Percentiles rank a stretch among this genome's conserved stretches.
These are phyloP conservation scores for Fusarium hainanense DNA, from an alignment of 2,329 filamentous ascomycete species.

Conservation along the genomic window DNA sequence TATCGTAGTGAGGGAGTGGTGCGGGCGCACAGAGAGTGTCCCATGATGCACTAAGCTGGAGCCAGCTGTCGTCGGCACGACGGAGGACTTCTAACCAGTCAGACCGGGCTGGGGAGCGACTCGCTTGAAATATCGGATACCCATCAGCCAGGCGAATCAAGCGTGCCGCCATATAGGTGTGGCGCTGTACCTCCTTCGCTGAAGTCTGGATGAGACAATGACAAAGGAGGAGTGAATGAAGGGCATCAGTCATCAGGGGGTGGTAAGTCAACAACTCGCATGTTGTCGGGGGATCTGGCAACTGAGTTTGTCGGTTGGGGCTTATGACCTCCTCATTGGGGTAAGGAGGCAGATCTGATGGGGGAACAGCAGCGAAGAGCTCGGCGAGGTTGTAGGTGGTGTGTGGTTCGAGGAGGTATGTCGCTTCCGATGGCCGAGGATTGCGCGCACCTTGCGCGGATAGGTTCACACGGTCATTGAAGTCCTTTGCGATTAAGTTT, in stretches of 20 bases:
- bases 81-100: conserved; percentile 85
- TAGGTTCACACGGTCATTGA: conserved; percentile 67
- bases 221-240: conserved; percentile 81
- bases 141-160: conserved; percentile 79
- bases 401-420: conserved; percentile 47
- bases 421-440: conserved; percentile 51
- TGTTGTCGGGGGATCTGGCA: conserved; percentile 49
- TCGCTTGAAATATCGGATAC: conserved; percentile 82
- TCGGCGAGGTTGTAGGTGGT: conserved; percentile 63
- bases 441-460: conserved; percentile 61
- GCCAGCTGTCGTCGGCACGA: conserved; percentile 74
- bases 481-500: conserved; percentile 67
- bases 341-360: conserved; percentile 74
- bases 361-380: conserved; percentile 77
- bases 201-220: conserved; percentile 85
- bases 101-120: conserved; percentile 75
- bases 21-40: conserved; percentile 74
- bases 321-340: conserved; percentile 60
- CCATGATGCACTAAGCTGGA: conserved; percentile 73
- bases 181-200: conserved; percentile 78
- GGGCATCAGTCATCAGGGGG: conserved; percentile 79
- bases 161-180: conserved; percentile 84
- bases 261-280: conserved; percentile 72
- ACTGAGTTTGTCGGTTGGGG: conserved; percentile 39
- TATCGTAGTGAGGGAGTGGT: conserved; percentile 57